Evolutionary conservation across 257 asterid species (phyloP).

Genomic region (Ilex asprella): DNA sequence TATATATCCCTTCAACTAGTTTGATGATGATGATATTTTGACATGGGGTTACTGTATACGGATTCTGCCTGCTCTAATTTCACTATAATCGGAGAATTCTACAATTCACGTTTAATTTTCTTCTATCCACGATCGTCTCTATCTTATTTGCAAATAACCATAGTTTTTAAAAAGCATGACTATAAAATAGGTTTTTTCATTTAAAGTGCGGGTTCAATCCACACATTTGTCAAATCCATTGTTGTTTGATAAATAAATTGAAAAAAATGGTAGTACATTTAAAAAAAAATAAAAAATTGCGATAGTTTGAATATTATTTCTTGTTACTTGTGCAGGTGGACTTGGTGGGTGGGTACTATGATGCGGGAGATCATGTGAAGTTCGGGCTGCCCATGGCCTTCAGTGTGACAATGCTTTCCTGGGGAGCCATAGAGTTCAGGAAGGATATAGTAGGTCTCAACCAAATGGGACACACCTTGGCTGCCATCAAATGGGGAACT

Average conservation of each 20-base stretch:
- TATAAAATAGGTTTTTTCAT: too few species aligned
- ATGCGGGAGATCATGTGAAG: conserved; percentile 92
- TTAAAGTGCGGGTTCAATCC: too few species aligned
- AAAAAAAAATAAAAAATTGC: neutral
- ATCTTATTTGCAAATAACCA: too few species aligned
- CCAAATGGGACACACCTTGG: conserved; percentile 66
- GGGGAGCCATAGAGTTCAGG: conserved; percentile 66
- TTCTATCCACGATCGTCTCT: too few species aligned
- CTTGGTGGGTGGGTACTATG: conserved; percentile 94
- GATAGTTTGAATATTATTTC: neutral
- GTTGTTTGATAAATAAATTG: too few species aligned
- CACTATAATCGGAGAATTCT: too few species aligned
- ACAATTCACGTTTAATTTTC: too few species aligned
- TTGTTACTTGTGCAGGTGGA: conserved; percentile 44
- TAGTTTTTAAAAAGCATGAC: too few species aligned
- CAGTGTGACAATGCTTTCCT: conserved; percentile 60
- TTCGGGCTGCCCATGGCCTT: conserved; percentile 87
- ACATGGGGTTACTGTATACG: neutral
- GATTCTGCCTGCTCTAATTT: conserved; percentile 3
- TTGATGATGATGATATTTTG: neutral
- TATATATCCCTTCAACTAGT: neutral
- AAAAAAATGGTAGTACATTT: too few species aligned
- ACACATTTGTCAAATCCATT: too few species aligned
- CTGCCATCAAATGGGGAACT: conserved; percentile 92
- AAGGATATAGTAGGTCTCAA: conserved; percentile 34